Conservation (phyloP, 441 rosid species). For the Gossypium schwendimanii region DNA sequence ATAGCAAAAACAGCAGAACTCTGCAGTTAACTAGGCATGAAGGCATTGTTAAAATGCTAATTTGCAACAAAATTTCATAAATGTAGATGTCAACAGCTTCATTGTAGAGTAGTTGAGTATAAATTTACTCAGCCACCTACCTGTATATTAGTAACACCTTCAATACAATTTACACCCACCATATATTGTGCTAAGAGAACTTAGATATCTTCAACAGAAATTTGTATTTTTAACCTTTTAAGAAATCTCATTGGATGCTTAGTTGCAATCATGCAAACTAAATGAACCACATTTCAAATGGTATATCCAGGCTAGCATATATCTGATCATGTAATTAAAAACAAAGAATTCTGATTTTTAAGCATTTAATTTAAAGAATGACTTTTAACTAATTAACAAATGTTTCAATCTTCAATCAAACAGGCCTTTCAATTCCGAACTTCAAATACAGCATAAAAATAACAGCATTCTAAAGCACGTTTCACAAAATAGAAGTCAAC, state of each 20-base stretch:
- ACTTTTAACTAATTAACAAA: neutral
- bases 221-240: neutral
- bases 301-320: neutral
- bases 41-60: slow-evolving; percentile 1
- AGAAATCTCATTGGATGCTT: neutral
- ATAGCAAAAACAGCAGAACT: neutral
- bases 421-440: neutral
- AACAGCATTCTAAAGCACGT: neutral
- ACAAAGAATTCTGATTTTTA: too few relatives aligned
- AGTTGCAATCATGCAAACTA: neutral
- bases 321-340: neutral
- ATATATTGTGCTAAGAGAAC: neutral
- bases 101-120: neutral
- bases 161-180: neutral
- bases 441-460: neutral
- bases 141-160: neutral
- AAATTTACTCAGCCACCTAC: neutral
- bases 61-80: neutral
- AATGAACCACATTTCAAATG: slow-evolving; percentile 3
- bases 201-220: neutral
- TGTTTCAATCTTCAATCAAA: neutral
- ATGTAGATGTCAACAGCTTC: neutral
- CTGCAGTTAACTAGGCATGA: neutral
- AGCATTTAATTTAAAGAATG: neutral
- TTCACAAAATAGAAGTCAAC: neutral